Evolutionary conservation across 768 basidiomycete genomes (phyloP), one percentile per base, ranked within the genome.

Genomic region (Macrocybe gigantea): DNA sequence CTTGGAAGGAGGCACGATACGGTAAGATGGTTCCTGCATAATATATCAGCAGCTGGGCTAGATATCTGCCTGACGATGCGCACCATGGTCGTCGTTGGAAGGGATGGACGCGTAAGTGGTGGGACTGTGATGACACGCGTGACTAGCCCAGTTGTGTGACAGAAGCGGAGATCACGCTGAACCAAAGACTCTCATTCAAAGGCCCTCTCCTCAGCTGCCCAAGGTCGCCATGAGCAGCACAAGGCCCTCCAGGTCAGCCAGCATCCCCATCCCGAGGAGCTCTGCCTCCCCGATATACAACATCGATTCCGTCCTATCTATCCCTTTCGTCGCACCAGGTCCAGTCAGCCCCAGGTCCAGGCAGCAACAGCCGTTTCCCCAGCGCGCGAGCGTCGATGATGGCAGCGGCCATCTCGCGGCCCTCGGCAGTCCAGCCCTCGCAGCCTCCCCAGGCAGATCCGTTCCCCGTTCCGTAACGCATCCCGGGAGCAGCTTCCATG

Each of bases 251-350:
- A 77, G 84, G 59, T 80, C 83, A 0, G 71, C 83, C 15, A 86
- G 77, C 58, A 83, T 87, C 58, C 82, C 85, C 36, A 79, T 85
- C 49, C 79, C 79, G n/a, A 71, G 75, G 45, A 72, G 63, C 50
- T 60, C 70, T 15, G 63, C 70, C 5, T 69, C 75, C 5, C 70
- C 79, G 35, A 63, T 73, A 54, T 73, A 82, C 49, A 79, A 79
- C 51, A 78, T 88, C 47, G 85, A 86, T 60, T 75, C 75, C 42
- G 72, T 79, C 40, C 79, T 87, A 31, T 71, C 80, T n/a, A 78
- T 85, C 51, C 81, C 83, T 7, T 73, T 80, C 48, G 58, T 69
- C 1, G 53, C 69, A 12, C 69, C 70, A 40, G 59, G 22, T 22
- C 22, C 22, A 22, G 22, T 22, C 65, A 37, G 69, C 75, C n/a